Base-by-base conservation (phyloP, 495 filamentous ascomycete genomes). In the Hyaloscypha hepaticicola region DNA sequence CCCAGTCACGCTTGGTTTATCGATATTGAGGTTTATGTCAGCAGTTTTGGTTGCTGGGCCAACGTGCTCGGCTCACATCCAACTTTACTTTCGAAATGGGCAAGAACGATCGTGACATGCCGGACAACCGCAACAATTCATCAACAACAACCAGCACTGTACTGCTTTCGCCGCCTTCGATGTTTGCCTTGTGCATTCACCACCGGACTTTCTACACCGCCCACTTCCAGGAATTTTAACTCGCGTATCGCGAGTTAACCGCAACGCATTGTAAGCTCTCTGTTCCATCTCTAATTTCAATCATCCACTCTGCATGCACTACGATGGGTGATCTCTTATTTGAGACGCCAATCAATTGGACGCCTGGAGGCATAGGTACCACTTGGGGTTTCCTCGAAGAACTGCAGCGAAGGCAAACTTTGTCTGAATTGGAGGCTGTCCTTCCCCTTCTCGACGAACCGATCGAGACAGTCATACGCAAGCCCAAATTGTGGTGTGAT, bases 311-410 rank as follows among this genome's bases (percentile, higher is more conserved):
- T 21, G 11, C 50, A 53, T 53, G 50, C 25, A 27, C 22, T 21
- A 34, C 24, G 27, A 56, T 57, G 50, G 58, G 8, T 19, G 34
- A 28, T 61, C 50, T 29, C 19, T 5, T 21, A 2, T 63, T 52
- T 12, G 60, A 63, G 4, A 27, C 51, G 3, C 65, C 65, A 21
- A 22, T 58, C 33, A 53, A 67, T 56, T 67, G 65, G 65, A 28
- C 63, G 12, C 51, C 51, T 3, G n/a, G 14, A 22, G 8, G 51
- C 22, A 28, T 11, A 16, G 26, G 29, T 19, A 27, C 48, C 5
- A n/a, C 50, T 21, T 21, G 25, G 25, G 9, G 14, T 33, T 1
- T 63, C 9, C 28, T 63, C 49, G 55, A 48, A 31, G 65, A 67
- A 25, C 21, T 67, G 34, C 14, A 55, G 28, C 53, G 55, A 16